Conservation (phyloP, 2,329 filamentous ascomycete genomes). For the Hypoxylon sp. region DNA sequence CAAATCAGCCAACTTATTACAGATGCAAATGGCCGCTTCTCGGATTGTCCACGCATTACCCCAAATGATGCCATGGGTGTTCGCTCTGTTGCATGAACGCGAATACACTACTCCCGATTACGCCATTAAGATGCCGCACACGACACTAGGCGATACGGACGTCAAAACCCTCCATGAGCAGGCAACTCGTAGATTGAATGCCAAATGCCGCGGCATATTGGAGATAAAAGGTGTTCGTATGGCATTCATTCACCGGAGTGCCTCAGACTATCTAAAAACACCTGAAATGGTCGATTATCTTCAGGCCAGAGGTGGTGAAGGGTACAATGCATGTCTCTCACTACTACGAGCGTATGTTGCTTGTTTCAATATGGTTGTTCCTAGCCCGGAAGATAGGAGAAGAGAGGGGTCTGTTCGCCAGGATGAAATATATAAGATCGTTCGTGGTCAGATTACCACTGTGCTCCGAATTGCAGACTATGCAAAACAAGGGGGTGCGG, state of each 20-base stretch:
- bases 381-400: neutral
- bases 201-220: conserved; percentile 10
- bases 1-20: conserved; percentile 12
- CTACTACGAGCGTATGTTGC: conserved; percentile 4
- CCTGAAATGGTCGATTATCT: conserved; percentile 10
- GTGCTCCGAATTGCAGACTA: neutral
- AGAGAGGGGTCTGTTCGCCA: neutral
- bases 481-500: neutral
- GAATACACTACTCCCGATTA: conserved; percentile 15
- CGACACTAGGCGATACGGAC: neutral
- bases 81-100: conserved; percentile 8
- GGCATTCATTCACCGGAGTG: conserved; percentile 13
- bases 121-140: conserved; percentile 7
- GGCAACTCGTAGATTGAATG: conserved; percentile 11
- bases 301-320: conserved; percentile 3
- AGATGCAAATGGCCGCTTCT: conserved; percentile 1
- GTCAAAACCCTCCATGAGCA: neutral
- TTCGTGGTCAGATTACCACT: neutral
- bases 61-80: conserved; percentile 6
- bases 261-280: conserved; percentile 9
- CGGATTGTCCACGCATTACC: no score
- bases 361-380: conserved; percentile 5
- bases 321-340: conserved; percentile 1
- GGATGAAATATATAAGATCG: no score
- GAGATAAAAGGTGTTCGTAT: neutral